Percentiles rank a stretch among this genome's conserved stretches.
Conservation (phyloP, 768 basidiomycete genomes). For the Kwoniella dendrophila region DNA sequence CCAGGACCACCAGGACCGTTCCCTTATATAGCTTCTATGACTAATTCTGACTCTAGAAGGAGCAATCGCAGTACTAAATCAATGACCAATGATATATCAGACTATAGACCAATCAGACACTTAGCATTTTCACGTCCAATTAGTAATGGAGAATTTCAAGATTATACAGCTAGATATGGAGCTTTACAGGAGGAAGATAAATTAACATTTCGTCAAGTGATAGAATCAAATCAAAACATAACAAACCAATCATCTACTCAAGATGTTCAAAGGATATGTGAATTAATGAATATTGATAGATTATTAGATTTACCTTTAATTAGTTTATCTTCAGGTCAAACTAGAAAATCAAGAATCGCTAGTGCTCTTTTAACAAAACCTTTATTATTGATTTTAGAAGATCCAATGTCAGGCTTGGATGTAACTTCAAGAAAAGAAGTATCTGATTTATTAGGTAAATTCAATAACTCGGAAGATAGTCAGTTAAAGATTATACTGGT, state of each 20-base stretch:
- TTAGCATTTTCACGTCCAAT: constrained; percentile 56
- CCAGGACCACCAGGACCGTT: constrained; percentile 72
- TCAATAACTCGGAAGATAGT: constrained; percentile 42
- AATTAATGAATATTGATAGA: constrained; percentile 63
- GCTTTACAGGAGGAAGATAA: constrained; percentile 82
- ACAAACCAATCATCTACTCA: constrained; percentile 33
- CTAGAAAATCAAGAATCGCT: constrained; percentile 77
- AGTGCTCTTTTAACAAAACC: constrained; percentile 73
- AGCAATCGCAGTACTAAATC: not conserved
- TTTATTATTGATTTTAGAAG: constrained; percentile 80
- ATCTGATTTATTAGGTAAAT: constrained; percentile 39
- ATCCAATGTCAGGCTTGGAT: constrained; percentile 64
- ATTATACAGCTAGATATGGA: constrained; percentile 90
- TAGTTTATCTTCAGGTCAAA: constrained; percentile 90
- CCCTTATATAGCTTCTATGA: constrained; percentile 65
- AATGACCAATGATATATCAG: constrained; percentile 64
- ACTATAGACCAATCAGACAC: constrained; percentile 64
- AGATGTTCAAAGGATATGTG: constrained; percentile 62
- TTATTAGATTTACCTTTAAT: constrained; percentile 82
- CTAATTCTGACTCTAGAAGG: constrained; percentile 24
- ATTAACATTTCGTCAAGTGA: constrained; percentile 71
- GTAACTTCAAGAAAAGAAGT: constrained; percentile 47
- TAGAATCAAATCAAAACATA: constrained; percentile 61
- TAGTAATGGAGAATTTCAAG: constrained; percentile 71
- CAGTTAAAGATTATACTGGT: constrained; percentile 47